Conservation (phyloP, 176 grass and related monocot genomes). For the Typha latifolia region DNA sequence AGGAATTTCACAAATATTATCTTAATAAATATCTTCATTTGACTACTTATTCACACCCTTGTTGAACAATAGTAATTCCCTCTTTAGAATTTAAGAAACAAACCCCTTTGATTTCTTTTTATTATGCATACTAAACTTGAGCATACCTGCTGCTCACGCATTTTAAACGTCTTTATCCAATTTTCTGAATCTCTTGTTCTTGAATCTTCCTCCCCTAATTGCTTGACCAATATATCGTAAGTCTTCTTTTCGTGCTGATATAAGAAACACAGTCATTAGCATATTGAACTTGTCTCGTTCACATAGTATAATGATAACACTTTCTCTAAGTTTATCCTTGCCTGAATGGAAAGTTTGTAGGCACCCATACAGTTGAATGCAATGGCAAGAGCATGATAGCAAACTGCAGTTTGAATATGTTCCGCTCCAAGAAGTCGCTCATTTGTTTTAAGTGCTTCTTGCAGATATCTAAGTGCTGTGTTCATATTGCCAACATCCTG, state of each 20-base stretch:
- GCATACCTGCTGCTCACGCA: constrained; percentile 73
- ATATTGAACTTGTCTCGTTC: not conserved
- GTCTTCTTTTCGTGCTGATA: constrained; percentile 89
- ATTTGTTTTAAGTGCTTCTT: constrained; percentile 89
- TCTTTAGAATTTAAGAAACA: not conserved
- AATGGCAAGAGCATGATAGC: constrained; percentile 96
- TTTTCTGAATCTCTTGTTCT: constrained; percentile 84
- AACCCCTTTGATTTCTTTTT: not conserved
- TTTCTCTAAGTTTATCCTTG: constrained; percentile 17
- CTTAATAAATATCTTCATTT: no score
- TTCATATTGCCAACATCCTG: constrained; percentile 88
- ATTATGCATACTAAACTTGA: not conserved
- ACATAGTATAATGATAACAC: constrained; percentile 1
- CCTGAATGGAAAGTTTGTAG: constrained; percentile 95
- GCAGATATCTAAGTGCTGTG: constrained; percentile 77
- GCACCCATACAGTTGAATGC: constrained; percentile 86
- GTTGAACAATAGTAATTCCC: no score
- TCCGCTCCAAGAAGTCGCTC: constrained; percentile 73
- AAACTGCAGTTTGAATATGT: constrained; percentile 95
- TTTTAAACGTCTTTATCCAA: constrained; percentile 83
- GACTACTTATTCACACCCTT: no score
- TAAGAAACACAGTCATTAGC: constrained; percentile 12
- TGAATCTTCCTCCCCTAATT: constrained; percentile 76
- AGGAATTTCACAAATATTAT: no score
- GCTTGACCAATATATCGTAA: constrained; percentile 77